A percentile compares a stretch with the other conserved stretches of the same genome.
These are phyloP conservation scores for Marsdenia floribunda DNA, from an alignment of 257 asterid genomes.

Conservation along the genomic window DNA sequence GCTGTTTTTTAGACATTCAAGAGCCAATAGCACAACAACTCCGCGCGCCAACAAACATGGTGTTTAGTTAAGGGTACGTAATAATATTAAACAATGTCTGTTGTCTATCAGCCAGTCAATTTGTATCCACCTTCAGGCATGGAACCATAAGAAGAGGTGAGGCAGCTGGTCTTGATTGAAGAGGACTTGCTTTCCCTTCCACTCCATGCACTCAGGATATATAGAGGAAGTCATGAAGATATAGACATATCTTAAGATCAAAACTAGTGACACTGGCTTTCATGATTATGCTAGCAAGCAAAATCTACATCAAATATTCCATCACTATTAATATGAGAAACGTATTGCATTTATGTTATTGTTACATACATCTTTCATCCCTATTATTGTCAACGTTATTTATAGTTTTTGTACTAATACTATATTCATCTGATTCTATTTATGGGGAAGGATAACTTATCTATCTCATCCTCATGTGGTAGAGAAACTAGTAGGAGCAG, in stretches of 20 bases:
- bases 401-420: conserved; percentile 22
- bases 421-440: conserved; percentile 27
- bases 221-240: neutral
- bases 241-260: neutral
- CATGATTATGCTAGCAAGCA: neutral
- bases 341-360: conserved; percentile 8
- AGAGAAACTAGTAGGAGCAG: conserved; percentile 35
- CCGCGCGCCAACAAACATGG: too few relatives aligned
- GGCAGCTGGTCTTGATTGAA: too few relatives aligned
- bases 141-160: too few relatives aligned
- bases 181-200: too few relatives aligned
- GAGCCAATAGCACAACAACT: too few relatives aligned
- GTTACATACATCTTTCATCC: conserved; percentile 12
- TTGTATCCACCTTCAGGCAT: too few relatives aligned
- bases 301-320: neutral
- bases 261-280: neutral
- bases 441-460: conserved; percentile 21
- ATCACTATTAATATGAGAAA: conserved; percentile 2
- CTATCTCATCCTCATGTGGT: neutral
- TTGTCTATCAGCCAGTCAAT: too few relatives aligned
- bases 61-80: too few relatives aligned
- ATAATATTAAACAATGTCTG: too few relatives aligned
- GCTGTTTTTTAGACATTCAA: too few relatives aligned
- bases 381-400: conserved; percentile 19
- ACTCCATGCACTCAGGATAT: neutral